Evolutionary conservation across 2,329 filamentous ascomycete genomes (phyloP), one percentile per base, ranked within the genome.

Genomic region (Cytospora leucostoma): DNA sequence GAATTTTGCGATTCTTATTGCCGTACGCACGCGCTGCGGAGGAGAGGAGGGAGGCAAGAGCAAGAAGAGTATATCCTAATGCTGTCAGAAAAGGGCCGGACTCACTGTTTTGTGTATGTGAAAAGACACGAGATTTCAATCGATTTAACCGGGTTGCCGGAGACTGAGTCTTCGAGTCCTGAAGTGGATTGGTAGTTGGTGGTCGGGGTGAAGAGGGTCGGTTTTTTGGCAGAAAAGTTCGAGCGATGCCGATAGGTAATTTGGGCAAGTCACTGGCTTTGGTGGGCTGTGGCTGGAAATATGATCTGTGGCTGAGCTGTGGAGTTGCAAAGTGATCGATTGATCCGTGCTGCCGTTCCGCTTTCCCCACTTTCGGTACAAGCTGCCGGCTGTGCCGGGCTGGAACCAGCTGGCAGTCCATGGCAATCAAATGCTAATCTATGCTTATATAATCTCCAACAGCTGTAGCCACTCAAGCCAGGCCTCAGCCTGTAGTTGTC

Each of bases 151-250:
- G 93, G 91, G 79, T 88, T 47, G 86, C 90, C 93, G 94, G 94
- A 97, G 94, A 98, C 94, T 97, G 94, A 96, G 86, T 89, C 93
- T 92, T 95, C 92, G 86, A 92, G 92, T 96, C 89, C 91, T 86
- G 75, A 74, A 73, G 75, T 73, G 51, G 62, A 37, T 55, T 56
- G 56, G 59, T 56, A 52, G 61, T 49, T 58, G 62, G 70, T 74
- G 71, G 72, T 65, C 60, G 66, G 56, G 66, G 56, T 58, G 65
- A 55, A 49, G 51, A 33, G 32, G 51, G 56, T 66, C 32, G 54
- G 64, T 33, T 44, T 44, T n/a, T 11, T 47, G 44, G 44, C 44
- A 47, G 44, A 47, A 47, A 47, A 47, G 40, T 44, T 44, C 40
- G 40, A 44, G 40, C 40, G 40, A 44, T 27, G 40, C 40, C 40